A percentile compares a stretch with the other conserved stretches of the same genome.
These are phyloP conservation scores for Castanospermum australe DNA, from an alignment of 306 rosid species.

Conservation along the genomic window DNA sequence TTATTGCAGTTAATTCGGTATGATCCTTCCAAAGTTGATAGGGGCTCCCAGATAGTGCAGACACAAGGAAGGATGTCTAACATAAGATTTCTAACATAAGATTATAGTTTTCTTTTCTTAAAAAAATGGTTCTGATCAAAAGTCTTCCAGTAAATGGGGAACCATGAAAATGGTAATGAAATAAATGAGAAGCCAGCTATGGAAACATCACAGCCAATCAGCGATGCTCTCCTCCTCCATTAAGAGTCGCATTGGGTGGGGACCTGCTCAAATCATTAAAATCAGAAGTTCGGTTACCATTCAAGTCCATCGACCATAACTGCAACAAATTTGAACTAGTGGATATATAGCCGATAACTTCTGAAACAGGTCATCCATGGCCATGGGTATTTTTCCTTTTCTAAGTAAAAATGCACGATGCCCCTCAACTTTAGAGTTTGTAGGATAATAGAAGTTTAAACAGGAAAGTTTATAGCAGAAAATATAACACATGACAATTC, in stretches of 20 bases:
- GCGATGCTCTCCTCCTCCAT: constrained; percentile 61
- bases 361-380: constrained; percentile 5
- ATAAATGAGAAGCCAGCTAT: constrained; percentile 22
- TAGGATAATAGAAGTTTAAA: background rate
- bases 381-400: background rate
- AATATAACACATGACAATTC: background rate
- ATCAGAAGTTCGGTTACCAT: background rate
- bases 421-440: background rate
- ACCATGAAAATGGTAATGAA: constrained; percentile 34
- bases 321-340: constrained; percentile 10
- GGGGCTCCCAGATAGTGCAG: constrained; percentile 9
- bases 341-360: constrained; percentile 1
- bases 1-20: constrained; percentile 37
- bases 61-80: constrained; percentile 23
- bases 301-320: constrained; percentile 7
- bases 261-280: constrained; percentile 60
- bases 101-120: constrained; percentile 19
- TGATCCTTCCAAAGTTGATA: constrained; percentile 31
- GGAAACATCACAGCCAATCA: constrained; percentile 41
- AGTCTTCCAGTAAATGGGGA: constrained; percentile 29
- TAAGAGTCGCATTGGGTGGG: constrained; percentile 35
- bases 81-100: constrained; percentile 26
- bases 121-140: constrained; percentile 25
- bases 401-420: background rate
- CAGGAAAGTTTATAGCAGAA: background rate